Evolutionary conservation across 2,329 filamentous ascomycete species (phyloP).

Genomic region (Sphaceloma murrayae): DNA sequence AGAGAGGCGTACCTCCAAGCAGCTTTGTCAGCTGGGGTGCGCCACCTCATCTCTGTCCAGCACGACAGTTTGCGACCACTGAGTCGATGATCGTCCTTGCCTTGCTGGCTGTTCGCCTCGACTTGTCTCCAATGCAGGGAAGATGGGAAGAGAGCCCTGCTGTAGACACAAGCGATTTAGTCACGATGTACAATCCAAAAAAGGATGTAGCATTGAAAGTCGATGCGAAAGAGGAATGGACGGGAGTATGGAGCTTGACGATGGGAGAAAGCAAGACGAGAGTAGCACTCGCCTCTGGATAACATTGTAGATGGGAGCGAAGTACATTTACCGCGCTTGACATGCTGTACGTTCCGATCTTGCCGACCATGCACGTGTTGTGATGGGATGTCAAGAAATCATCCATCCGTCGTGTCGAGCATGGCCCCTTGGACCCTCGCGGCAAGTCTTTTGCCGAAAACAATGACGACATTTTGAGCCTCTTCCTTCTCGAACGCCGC

Average conservation of each 20-base stretch:
- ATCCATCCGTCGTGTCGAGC: too few relatives aligned
- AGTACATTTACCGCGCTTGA: too few relatives aligned
- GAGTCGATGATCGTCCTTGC: slow-evolving; percentile 25
- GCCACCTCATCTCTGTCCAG: slow-evolving; percentile 25
- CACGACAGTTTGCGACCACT: slow-evolving; percentile 25
- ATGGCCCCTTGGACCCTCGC: too few relatives aligned
- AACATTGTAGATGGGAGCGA: too few relatives aligned
- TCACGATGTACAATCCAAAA: slow-evolving; percentile 1
- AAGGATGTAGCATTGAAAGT: not conserved
- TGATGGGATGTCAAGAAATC: too few relatives aligned
- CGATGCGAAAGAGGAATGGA: not conserved
- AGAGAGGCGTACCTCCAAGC: not conserved
- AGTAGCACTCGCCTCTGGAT: slow-evolving; percentile 6
- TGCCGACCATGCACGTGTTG: too few relatives aligned
- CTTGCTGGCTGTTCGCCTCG: slow-evolving; percentile 22
- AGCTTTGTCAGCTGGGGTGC: slow-evolving; percentile 19
- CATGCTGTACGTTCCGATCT: too few relatives aligned
- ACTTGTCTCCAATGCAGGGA: slow-evolving; percentile 12
- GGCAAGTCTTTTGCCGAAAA: slow-evolving; percentile 9
- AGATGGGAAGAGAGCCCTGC: not conserved
- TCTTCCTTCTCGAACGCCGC: slow-evolving; percentile 2
- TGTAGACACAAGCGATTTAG: not conserved
- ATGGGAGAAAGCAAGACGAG: slow-evolving; percentile 7
- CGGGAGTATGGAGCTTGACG: not conserved
- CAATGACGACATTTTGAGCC: slow-evolving; percentile 11